phyloP scores from a whole-genome alignment of 805 yeast species.

The Candida tibetensis region DNA sequence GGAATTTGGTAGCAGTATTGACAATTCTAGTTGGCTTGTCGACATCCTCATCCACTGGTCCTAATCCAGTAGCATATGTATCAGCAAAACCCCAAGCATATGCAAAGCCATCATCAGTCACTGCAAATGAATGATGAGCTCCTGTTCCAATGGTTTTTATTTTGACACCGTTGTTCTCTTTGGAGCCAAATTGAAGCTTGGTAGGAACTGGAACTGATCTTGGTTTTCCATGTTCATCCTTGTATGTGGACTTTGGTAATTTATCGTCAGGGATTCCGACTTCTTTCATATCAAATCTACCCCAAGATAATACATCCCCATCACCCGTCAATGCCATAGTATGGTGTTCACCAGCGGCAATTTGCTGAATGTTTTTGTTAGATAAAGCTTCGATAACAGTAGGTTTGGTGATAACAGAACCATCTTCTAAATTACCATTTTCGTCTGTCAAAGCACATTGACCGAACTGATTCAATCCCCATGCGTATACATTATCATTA shows the following conservation, averaged over 20 bases:
- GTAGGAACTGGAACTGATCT: constrained; percentile 89
- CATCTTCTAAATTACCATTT: constrained; percentile 75
- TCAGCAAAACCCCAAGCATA: constrained; percentile 99
- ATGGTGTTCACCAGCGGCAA: constrained; percentile 96
- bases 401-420: constrained; percentile 76
- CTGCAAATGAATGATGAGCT: constrained; percentile 88
- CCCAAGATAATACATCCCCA: constrained; percentile 82
- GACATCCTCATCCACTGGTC: constrained; percentile 85
- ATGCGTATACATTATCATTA: constrained; percentile 68
- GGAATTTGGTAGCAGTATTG: constrained; percentile 88
- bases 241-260: constrained; percentile 70
- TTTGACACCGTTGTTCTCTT: constrained; percentile 28
- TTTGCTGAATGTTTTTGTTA: constrained; percentile 51
- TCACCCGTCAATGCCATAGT: constrained; percentile 67
- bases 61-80: constrained; percentile 93
- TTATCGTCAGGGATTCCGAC: constrained; percentile 69
- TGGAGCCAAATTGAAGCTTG: constrained; percentile 41
- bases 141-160: constrained; percentile 66
- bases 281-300: constrained; percentile 92
- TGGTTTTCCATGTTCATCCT: constrained; percentile 74
- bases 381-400: constrained; percentile 66
- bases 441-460: constrained; percentile 76
- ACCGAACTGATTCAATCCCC: constrained; percentile 98
- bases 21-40: constrained; percentile 84
- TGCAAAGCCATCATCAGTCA: constrained; percentile 77